Percentiles rank a stretch among this genome's conserved stretches.
These are phyloP conservation scores for Chenopodium quinoa DNA, from an alignment of 148 eudicot genomes.

Conservation along the genomic window DNA sequence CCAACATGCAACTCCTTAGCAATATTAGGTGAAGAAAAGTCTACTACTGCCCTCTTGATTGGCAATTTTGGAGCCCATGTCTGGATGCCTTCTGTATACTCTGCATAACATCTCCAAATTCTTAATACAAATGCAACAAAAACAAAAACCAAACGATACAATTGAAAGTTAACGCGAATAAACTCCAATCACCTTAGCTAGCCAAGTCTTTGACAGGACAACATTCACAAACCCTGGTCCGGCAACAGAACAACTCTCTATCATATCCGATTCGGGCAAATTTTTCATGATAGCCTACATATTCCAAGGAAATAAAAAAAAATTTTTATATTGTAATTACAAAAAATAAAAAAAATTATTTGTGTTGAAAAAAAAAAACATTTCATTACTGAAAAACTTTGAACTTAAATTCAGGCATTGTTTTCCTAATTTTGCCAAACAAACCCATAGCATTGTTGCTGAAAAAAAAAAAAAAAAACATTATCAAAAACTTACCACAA, in stretches of 20 bases:
- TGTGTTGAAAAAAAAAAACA: not conserved
- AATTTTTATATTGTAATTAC: too few relatives aligned
- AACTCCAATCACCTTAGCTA: conserved; percentile 57
- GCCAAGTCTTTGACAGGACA: conserved; percentile 57
- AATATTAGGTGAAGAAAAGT: conserved; percentile 96
- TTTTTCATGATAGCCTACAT: conserved; percentile 59
- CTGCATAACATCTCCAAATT: conserved; percentile 35
- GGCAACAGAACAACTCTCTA: conserved; percentile 59
- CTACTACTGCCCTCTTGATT: conserved; percentile 71
- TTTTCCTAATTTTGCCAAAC: conserved; percentile 56
- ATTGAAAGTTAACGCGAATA: not conserved
- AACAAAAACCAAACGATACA: not conserved
- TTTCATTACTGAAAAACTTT: not conserved
- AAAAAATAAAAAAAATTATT: too few relatives aligned
- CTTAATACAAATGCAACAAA: not conserved
- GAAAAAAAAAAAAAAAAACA: not conserved
- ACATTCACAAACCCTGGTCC: conserved; percentile 86
- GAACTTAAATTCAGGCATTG: conserved; percentile 40
- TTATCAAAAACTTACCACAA: not conserved
- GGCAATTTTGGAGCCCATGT: conserved; percentile 78
- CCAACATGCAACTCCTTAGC: conserved; percentile 98
- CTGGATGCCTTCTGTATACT: conserved; percentile 67
- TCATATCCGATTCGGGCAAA: conserved; percentile 65
- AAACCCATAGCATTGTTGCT: conserved; percentile 95
- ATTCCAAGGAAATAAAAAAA: not conserved